Evolutionary conservation across 331 rosid species (phyloP), one percentile per base, ranked within the genome.

Genomic region (Telfairia occidentalis): DNA sequence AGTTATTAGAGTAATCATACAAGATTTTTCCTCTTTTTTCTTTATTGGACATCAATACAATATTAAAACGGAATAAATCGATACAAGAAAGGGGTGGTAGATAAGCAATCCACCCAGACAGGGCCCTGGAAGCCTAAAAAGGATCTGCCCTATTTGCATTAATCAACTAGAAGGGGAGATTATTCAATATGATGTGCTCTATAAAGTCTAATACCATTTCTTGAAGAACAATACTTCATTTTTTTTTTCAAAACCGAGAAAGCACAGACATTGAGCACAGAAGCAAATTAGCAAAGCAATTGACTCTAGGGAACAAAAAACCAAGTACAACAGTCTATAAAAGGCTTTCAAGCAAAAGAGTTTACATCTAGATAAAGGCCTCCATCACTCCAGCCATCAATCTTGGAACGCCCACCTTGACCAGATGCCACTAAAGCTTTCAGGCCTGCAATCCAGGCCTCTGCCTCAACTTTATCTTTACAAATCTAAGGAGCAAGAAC

Each of bases 321-420:
- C 42, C 67, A 5, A 12, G 6, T 63, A 63, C 4, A 32, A 69
- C 76, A 76, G 59, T 78, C 74, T 16, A 60, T 48, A 67, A 70
- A 48, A 16, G 79, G 49, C 73, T 64, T 42, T 60, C 37, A 82
- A 74, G 80, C 32, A 78, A 78, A 72, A 53, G 57, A 26, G 75
- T 77, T 87, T 94, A 94, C 98, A 82, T 94, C 96, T 75, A 88
- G 84, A 83, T 86, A 85, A 79, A 94, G 88, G 82, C 92, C 97
- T 42, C 90, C 98, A 64, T 89, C 98, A 88, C 84, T 87, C 98
- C 97, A 90, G 82, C 98, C 98, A 81, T 94, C 98, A 74, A 94
- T 94, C 80, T 94, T 94, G 80, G 96, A 94, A 77, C 98, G 97
- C 34, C 96, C 96, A 80, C 96, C 97, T 85, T 84, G 92, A 78